Percentiles rank a stretch among this genome's conserved stretches.
Conservation (phyloP, 495 filamentous ascomycete species). For the Neurospora terricola region DNA sequence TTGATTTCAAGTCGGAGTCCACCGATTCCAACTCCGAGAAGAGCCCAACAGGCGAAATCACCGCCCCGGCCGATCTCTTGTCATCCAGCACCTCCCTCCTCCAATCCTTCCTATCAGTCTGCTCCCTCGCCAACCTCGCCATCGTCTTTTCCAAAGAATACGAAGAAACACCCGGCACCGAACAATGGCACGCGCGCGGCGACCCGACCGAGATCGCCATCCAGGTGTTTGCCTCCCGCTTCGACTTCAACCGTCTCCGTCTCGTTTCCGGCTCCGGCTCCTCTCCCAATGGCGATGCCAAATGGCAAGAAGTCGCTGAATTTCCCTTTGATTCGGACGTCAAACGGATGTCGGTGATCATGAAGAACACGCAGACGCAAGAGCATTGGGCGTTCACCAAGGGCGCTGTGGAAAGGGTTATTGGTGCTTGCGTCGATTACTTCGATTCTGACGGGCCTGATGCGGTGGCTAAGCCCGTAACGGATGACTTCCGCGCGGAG, state of each 20-base stretch:
- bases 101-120: conserved; percentile 25
- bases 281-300: neutral
- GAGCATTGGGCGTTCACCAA: conserved; percentile 57
- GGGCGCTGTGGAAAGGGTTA: conserved; percentile 68
- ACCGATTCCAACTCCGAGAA: neutral
- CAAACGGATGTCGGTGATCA: conserved; percentile 77
- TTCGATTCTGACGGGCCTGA: too few species aligned
- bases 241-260: conserved; percentile 46
- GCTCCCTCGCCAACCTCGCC: conserved; percentile 26
- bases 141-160: conserved; percentile 36
- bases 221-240: conserved; percentile 67
- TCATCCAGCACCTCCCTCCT: conserved; percentile 10
- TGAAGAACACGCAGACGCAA: conserved; percentile 25
- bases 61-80: conserved; percentile 5
- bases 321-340: conserved; percentile 74
- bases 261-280: conserved; percentile 47
- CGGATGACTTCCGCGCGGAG: conserved; percentile 47
- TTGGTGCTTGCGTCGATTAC: conserved; percentile 32
- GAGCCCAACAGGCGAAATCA: neutral
- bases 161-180: neutral
- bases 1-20: conserved; percentile 10
- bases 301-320: conserved; percentile 49
- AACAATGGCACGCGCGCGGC: conserved; percentile 57
- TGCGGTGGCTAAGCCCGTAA: too few species aligned
- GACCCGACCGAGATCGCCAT: conserved; percentile 81